These are phyloP conservation scores for Kalanchoe fedtschenkoi DNA, from an alignment of 164 flowering plant genomes.

Conservation along the genomic window DNA sequence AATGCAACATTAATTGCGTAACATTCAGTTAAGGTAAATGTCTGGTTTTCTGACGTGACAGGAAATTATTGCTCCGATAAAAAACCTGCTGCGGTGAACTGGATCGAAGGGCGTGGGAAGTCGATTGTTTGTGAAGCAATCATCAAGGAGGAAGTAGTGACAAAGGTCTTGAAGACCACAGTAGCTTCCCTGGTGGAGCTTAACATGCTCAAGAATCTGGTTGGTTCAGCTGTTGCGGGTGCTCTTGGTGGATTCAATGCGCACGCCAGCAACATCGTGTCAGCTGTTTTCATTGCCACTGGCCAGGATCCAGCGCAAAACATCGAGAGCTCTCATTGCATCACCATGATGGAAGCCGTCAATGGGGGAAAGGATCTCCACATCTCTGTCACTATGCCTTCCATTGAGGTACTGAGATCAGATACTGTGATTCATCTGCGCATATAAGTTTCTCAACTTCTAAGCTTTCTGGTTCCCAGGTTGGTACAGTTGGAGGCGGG, in stretches of 20 bases:
- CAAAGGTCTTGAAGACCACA: conserved; percentile 57
- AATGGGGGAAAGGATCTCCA: conserved; percentile 72
- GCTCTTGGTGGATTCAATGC: conserved; percentile 84
- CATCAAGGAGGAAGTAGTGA: conserved; percentile 66
- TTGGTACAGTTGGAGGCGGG: conserved; percentile 73
- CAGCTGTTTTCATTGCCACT: conserved; percentile 73
- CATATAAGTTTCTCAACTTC: background rate
- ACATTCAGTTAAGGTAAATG: too few species aligned
- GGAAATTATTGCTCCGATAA: conserved; percentile 76
- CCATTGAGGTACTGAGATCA: conserved; percentile 49
- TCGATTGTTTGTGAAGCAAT: conserved; percentile 76
- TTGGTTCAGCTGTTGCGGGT: conserved; percentile 85
- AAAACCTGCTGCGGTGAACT: conserved; percentile 77
- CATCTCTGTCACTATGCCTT: conserved; percentile 76
- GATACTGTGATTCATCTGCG: too few species aligned
- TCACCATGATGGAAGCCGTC: conserved; percentile 82
- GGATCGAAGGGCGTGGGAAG: conserved; percentile 86
- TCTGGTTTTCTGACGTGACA: conserved; percentile 11
- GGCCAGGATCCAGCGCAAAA: conserved; percentile 95
- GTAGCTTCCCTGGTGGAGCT: conserved; percentile 72
- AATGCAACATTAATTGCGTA: too few species aligned
- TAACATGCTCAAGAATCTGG: conserved; percentile 75
- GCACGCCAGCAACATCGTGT: conserved; percentile 76
- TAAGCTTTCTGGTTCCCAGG: conserved; percentile 18
- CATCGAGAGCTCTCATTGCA: conserved; percentile 81